A percentile compares a stretch with the other conserved stretches of the same genome.
Evolutionary conservation across 768 basidiomycete species (phyloP).

Genomic region (Leccinum subgranulosum): DNA sequence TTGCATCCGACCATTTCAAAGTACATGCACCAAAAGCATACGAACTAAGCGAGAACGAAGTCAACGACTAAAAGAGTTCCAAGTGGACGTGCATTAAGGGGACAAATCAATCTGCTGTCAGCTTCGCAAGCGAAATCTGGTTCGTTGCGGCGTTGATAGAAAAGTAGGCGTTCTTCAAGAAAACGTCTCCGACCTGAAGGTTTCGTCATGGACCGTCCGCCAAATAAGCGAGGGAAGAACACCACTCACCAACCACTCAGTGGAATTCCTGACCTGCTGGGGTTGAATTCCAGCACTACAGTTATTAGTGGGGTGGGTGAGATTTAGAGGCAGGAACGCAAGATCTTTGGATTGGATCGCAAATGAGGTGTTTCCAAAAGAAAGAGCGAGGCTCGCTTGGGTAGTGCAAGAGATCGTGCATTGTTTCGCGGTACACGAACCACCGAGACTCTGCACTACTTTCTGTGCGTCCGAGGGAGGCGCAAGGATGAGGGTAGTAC

Average conservation of each 20-base stretch:
- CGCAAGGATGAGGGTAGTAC: slow-evolving; percentile 43
- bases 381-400: slow-evolving; percentile 48
- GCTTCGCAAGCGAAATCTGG: slow-evolving; percentile 56
- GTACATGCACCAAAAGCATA: not conserved
- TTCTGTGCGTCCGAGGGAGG: slow-evolving; percentile 49
- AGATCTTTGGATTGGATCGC: slow-evolving; percentile 66
- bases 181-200: slow-evolving; percentile 60
- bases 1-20: slow-evolving; percentile 1
- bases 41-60: slow-evolving; percentile 2
- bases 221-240: not conserved
- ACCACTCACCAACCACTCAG: slow-evolving; percentile 64
- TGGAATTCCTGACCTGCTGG: slow-evolving; percentile 54
- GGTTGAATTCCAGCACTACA: slow-evolving; percentile 72
- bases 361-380: slow-evolving; percentile 57
- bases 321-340: slow-evolving; percentile 50
- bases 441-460: slow-evolving; percentile 59
- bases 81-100: not conserved
- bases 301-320: slow-evolving; percentile 51
- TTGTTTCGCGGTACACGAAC: slow-evolving; percentile 44
- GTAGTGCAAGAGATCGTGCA: slow-evolving; percentile 69
- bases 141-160: slow-evolving; percentile 60
- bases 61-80: slow-evolving; percentile 4
- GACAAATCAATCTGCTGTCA: slow-evolving; percentile 31
- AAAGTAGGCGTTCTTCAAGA: slow-evolving; percentile 76
- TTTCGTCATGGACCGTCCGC: not conserved